A percentile compares a stretch with the other conserved stretches of the same genome.
Evolutionary conservation across 2,329 filamentous ascomycete genomes (phyloP).

Genomic region (Pseudogymnoascus sp.): DNA sequence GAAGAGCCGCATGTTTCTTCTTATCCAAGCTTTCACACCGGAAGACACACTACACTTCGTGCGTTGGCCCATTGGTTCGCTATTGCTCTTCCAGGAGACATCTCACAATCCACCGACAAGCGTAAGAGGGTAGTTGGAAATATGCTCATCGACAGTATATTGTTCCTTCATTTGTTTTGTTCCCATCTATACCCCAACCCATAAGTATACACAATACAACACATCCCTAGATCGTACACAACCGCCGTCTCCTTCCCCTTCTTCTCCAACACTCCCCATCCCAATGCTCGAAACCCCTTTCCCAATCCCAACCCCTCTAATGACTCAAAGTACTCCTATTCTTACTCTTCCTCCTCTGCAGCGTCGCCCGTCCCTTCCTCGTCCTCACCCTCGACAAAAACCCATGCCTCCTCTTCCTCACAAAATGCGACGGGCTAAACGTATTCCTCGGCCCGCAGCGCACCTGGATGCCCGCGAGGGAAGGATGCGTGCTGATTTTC

Average conservation of each 20-base stretch:
- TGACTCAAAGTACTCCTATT: slow-evolving; percentile 29
- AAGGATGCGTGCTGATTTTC: slow-evolving; percentile 27
- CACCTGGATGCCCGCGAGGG: slow-evolving; percentile 24
- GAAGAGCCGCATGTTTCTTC: background rate
- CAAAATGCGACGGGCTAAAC: slow-evolving; percentile 30
- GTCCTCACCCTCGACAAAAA: slow-evolving; percentile 29
- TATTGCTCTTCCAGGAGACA: background rate
- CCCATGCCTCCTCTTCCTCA: slow-evolving; percentile 31
- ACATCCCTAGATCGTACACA: background rate
- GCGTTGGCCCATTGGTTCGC: background rate
- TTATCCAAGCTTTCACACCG: too few relatives aligned
- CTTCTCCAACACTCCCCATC: background rate
- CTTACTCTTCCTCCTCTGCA: slow-evolving; percentile 27
- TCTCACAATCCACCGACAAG: background rate
- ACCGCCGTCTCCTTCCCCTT: background rate
- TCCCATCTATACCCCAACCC: background rate
- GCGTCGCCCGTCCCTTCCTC: slow-evolving; percentile 26
- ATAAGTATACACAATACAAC: background rate
- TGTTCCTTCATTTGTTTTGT: background rate
- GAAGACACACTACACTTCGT: background rate
- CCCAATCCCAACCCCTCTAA: slow-evolving; percentile 14
- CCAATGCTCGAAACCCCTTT: background rate
- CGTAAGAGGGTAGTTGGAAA: background rate
- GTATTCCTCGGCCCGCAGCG: slow-evolving; percentile 29
- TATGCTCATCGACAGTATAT: background rate